Evolutionary conservation across 2,329 filamentous ascomycete species (phyloP), one percentile per base, ranked within the genome.

Genomic region (Plectosphaerella plurivora): DNA sequence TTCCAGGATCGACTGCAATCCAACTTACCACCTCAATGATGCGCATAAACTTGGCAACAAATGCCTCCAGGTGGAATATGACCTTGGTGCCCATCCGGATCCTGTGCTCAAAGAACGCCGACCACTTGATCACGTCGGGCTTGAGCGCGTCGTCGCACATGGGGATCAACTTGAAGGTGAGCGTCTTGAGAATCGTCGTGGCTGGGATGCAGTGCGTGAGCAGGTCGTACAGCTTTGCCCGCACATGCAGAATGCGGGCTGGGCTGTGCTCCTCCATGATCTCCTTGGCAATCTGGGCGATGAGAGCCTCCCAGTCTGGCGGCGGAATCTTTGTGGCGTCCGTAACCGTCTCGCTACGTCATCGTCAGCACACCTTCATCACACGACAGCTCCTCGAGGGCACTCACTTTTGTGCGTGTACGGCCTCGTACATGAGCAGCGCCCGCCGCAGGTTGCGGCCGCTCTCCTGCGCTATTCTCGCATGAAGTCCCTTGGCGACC

Each of bases 21-120:
- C 10, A 28, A 28, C 25, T 5, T 28, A 28, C 25, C 84, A 91
- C 93, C 75, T 99, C 94, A 57, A 93, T 82, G 60, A 97, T 84
- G 61, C 93, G 84, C 93, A 99, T 97, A 68, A 97, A 96, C 74
- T 97, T 97, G 53, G 93, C 93, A 53, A 99, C 94, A 71, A 99
- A 99, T 4, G 94, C 94, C 72, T 99, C 95, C 4, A 99, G 76
- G 65, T 99, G 95, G 71, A 99, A 99, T 57, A 99, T 97, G 53
- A 96, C 89, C 78, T 99, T 99, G 54, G 82, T 91, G 49, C 94
- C 94, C 61, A 88, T 88, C 67, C 89, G 89, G 71, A 97, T 89
- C 55, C 94, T 83, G 69, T 99, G 94, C 71, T 99, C 95, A 69
- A 96, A 99, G 65, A 97, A 97, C 0, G 94, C 92, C 5, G 91